A percentile compares a stretch with the other conserved stretches of the same genome.
phyloP scores from a whole-genome alignment of 2,329 filamentous ascomycete species.

The Monosporascus sp. region DNA sequence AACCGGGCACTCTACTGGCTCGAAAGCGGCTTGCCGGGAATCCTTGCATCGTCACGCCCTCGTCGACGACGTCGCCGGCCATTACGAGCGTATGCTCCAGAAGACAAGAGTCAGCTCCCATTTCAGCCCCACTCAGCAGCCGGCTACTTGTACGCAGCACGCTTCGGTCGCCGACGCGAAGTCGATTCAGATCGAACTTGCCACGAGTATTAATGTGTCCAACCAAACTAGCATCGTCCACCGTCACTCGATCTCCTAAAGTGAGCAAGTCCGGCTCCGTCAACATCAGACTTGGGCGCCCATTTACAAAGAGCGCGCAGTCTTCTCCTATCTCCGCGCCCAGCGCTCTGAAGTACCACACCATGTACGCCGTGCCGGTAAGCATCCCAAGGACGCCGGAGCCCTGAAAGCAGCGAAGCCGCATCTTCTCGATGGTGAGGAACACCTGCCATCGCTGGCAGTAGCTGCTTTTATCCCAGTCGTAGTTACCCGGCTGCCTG shows the following conservation, averaged over 20 bases:
- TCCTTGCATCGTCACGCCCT: conserved; percentile 46
- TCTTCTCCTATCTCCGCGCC: conserved; percentile 50
- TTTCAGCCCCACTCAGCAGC: conserved; percentile 46
- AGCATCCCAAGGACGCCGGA: conserved; percentile 47
- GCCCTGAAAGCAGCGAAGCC: conserved; percentile 44
- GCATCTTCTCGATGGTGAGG: conserved; percentile 45
- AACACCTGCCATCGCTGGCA: conserved; percentile 55
- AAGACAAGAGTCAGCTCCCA: conserved; percentile 47
- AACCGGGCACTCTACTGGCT: background rate
- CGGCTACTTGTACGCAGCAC: conserved; percentile 48
- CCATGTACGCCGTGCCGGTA: conserved; percentile 47
- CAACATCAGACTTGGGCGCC: conserved; percentile 46
- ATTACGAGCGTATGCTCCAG: conserved; percentile 55
- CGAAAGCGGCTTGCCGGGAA: conserved; percentile 40
- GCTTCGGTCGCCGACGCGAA: conserved; percentile 45
- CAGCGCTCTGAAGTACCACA: conserved; percentile 47
- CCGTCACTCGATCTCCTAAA: conserved; percentile 45
- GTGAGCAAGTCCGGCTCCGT: conserved; percentile 53
- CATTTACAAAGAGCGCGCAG: conserved; percentile 50
- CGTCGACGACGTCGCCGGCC: conserved; percentile 50
- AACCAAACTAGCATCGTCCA: conserved; percentile 52
- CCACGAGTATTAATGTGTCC: conserved; percentile 53
- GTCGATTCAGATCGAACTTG: conserved; percentile 48
- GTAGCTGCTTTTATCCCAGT: conserved; percentile 53
- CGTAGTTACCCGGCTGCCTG: conserved; percentile 46